A percentile compares a stretch with the other conserved stretches of the same genome.
Evolutionary conservation across 202 grass and related monocot species (phyloP).

Genomic region (Cymbopogon flexuosus): DNA sequence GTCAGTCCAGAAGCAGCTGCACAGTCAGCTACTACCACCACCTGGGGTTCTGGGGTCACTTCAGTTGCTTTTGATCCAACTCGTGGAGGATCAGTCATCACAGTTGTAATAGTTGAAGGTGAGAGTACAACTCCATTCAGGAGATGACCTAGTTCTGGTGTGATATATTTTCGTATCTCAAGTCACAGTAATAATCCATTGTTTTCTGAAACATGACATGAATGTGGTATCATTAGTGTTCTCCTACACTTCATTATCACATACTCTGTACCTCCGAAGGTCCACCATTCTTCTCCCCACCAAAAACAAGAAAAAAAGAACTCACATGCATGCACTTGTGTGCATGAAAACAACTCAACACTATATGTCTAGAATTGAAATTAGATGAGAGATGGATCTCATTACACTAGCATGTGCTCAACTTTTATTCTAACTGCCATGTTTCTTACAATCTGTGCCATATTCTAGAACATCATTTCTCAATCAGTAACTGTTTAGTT

Average conservation of each 20-base stretch:
- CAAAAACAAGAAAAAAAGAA: not conserved
- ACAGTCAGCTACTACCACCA: slow-evolving; percentile 91
- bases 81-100: slow-evolving; percentile 80
- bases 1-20: slow-evolving; percentile 96
- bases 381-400: not conserved
- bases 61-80: slow-evolving; percentile 99
- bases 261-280: not conserved
- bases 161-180: not conserved
- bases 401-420: not conserved
- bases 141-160: slow-evolving; percentile 16
- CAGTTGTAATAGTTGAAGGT: slow-evolving; percentile 99
- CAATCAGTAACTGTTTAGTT: not conserved
- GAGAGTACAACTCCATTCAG: slow-evolving; percentile 1
- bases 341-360: not conserved
- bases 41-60: slow-evolving; percentile 96
- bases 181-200: slow-evolving; percentile 4
- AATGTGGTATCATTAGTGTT: not conserved
- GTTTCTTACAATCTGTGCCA: not conserved
- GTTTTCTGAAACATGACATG: slow-evolving; percentile 1
- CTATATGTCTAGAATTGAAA: not conserved
- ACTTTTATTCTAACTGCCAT: not conserved
- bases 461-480: slow-evolving; percentile 17
- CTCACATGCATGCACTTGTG: not conserved
- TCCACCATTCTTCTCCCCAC: not conserved
- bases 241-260: slow-evolving; percentile 8